Conservation (phyloP, 1,139 yeast genomes). For the Kazachstania sp. region DNA sequence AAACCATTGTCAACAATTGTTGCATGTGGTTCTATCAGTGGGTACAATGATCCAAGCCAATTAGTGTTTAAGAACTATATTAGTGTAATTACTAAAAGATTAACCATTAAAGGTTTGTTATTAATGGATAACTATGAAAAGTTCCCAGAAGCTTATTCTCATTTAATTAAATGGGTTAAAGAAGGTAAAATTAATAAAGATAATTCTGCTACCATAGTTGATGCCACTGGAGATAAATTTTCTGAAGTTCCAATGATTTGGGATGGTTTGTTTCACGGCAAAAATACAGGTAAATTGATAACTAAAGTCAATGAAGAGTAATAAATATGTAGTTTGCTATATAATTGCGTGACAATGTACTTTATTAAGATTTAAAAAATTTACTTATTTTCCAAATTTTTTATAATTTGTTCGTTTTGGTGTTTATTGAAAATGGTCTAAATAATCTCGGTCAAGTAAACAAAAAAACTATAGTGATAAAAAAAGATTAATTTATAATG, state of each 20-base stretch:
- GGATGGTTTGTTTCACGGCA: conserved; percentile 37
- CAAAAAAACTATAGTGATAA: not conserved
- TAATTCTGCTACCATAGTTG: conserved; percentile 33
- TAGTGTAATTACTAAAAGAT: conserved; percentile 40
- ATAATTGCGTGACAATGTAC: too few species aligned
- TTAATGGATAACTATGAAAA: conserved; percentile 33
- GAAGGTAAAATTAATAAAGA: conserved; percentile 37
- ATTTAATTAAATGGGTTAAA: conserved; percentile 33
- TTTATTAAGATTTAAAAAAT: not conserved
- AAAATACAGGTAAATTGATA: conserved; percentile 32
- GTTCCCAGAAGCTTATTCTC: conserved; percentile 34
- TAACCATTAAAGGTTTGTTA: conserved; percentile 43
- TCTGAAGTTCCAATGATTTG: conserved; percentile 38
- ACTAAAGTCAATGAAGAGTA: conserved; percentile 24
- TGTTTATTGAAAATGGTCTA: not conserved
- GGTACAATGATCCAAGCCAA: conserved; percentile 41
- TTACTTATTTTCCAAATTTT: not conserved
- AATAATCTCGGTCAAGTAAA: not conserved
- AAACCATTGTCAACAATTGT: conserved; percentile 40
- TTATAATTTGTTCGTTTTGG: not conserved
- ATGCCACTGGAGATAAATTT: conserved; percentile 34
- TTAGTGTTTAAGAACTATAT: conserved; percentile 36
- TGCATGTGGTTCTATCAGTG: conserved; percentile 58
- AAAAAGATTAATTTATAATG: not conserved
- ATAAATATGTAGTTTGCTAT: not conserved